phyloP scores from a whole-genome alignment of 2,329 filamentous ascomycete genomes.

The Pseudogymnoascus destructans region DNA sequence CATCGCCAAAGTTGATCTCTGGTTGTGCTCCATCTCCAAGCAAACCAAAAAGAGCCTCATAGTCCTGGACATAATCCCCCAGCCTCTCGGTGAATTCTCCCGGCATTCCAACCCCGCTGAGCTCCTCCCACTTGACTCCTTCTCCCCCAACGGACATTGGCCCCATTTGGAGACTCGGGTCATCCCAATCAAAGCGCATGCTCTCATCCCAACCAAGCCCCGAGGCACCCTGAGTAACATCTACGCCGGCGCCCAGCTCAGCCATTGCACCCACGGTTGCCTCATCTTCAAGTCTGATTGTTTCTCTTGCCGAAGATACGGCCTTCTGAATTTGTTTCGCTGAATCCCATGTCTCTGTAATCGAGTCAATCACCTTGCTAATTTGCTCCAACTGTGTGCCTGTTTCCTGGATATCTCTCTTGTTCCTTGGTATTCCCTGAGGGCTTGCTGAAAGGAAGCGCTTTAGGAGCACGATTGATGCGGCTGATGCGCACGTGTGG shows the following conservation, averaged over 20 bases:
- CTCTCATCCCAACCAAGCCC: slow-evolving; percentile 4
- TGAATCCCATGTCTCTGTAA: slow-evolving; percentile 37
- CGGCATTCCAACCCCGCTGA: background rate
- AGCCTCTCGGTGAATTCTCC: slow-evolving; percentile 9
- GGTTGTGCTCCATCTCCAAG: slow-evolving; percentile 7
- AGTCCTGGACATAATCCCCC: slow-evolving; percentile 6
- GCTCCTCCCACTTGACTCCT: slow-evolving; percentile 4
- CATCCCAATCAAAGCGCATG: slow-evolving; percentile 7
- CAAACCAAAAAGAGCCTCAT: slow-evolving; percentile 8
- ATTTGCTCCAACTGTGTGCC: slow-evolving; percentile 36
- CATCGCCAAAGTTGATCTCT: background rate
- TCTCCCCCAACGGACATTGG: slow-evolving; percentile 1
- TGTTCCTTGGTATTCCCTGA: slow-evolving; percentile 17
- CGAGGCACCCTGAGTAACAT: background rate
- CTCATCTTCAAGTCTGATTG: slow-evolving; percentile 8
- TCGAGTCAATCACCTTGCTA: slow-evolving; percentile 37
- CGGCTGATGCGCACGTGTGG: slow-evolving; percentile 36
- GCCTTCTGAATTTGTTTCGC: slow-evolving; percentile 31
- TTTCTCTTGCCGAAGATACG: slow-evolving; percentile 17
- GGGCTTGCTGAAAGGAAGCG: slow-evolving; percentile 26
- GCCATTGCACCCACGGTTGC: background rate
- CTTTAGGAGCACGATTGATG: slow-evolving; percentile 35
- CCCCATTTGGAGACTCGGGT: slow-evolving; percentile 1
- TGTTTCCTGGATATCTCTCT: slow-evolving; percentile 32
- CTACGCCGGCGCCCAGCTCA: background rate